phyloP scores from a whole-genome alignment of 768 basidiomycete genomes.

The Paxillus rubicundulus region DNA sequence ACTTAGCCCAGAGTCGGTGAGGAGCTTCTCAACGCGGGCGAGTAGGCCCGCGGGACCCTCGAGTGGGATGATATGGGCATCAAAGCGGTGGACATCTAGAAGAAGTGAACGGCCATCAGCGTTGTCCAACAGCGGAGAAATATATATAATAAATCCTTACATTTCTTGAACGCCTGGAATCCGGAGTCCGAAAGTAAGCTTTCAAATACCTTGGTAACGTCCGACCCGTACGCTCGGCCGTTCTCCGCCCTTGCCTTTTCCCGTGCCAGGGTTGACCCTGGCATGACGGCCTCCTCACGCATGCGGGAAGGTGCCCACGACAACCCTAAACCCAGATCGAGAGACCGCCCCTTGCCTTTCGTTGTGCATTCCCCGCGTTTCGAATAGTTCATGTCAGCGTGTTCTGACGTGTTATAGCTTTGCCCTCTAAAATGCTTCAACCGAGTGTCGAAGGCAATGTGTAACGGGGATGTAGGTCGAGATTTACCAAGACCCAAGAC shows the following conservation, averaged over 20 bases:
- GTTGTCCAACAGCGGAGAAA: conserved; percentile 1
- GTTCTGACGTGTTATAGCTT: conserved; percentile 27
- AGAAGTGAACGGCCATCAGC: conserved; percentile 12
- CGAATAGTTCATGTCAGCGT: conserved; percentile 11
- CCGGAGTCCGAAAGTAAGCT: conserved; percentile 34
- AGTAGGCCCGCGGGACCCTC: conserved; percentile 73
- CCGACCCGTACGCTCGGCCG: conserved; percentile 18
- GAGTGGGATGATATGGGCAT: conserved; percentile 70
- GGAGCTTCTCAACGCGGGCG: conserved; percentile 57
- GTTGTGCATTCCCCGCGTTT: conserved; percentile 19
- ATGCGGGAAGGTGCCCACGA: conserved; percentile 71
- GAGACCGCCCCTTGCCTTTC: conserved; percentile 61
- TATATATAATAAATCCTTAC: conserved; percentile 50
- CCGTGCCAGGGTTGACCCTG: conserved; percentile 32
- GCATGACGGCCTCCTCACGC: conserved; percentile 63
- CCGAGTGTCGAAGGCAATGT: conserved; percentile 34
- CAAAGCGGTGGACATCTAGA: conserved; percentile 71
- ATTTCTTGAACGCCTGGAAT: conserved; percentile 54
- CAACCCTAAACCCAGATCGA: conserved; percentile 68
- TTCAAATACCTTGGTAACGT: conserved; percentile 40
- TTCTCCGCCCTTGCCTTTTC: conserved; percentile 26
- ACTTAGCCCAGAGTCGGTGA: conserved; percentile 48
- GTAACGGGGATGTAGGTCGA: conserved; percentile 16
- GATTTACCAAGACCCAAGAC: conserved; percentile 9
- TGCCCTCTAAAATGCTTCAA: conserved; percentile 24